phyloP scores from a whole-genome alignment of 1,284 basidiomycete genomes.

The Phaffia rhodozyma region DNA sequence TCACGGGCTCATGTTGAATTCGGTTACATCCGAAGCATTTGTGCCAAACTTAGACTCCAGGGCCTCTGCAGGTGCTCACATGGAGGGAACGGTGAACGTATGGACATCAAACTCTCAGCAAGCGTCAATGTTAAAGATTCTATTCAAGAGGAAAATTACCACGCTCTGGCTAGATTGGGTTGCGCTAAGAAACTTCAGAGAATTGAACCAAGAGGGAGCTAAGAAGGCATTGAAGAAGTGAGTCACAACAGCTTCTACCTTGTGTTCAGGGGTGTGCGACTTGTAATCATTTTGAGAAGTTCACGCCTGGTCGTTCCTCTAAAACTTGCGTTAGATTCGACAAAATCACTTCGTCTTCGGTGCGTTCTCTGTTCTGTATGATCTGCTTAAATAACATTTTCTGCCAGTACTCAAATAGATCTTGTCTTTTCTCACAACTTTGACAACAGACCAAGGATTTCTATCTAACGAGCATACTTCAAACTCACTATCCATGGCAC shows the following conservation, averaged over 20 bases:
- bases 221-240: constrained; percentile 95
- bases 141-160: constrained; percentile 85
- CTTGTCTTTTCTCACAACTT: neutral
- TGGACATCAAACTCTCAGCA: constrained; percentile 78
- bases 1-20: constrained; percentile 5
- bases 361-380: constrained; percentile 22
- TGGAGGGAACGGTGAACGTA: constrained; percentile 33
- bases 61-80: neutral
- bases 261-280: neutral
- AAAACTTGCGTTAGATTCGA: constrained; percentile 55
- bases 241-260: constrained; percentile 23
- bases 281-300: constrained; percentile 1
- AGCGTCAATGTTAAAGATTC: constrained; percentile 73
- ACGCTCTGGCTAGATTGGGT: constrained; percentile 71
- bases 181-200: constrained; percentile 82
- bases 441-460: constrained; percentile 55
- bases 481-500: constrained; percentile 56
- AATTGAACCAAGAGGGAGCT: constrained; percentile 88
- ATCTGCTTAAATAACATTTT: constrained; percentile 1
- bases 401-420: neutral
- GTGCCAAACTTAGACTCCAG: neutral
- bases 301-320: neutral
- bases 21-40: constrained; percentile 9
- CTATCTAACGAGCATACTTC: constrained; percentile 68
- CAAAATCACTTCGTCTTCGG: constrained; percentile 77